Evolutionary conservation across 2,329 filamentous ascomycete species (phyloP), one percentile per base, ranked within the genome.

Genomic region (Ascosphaera aggregata): DNA sequence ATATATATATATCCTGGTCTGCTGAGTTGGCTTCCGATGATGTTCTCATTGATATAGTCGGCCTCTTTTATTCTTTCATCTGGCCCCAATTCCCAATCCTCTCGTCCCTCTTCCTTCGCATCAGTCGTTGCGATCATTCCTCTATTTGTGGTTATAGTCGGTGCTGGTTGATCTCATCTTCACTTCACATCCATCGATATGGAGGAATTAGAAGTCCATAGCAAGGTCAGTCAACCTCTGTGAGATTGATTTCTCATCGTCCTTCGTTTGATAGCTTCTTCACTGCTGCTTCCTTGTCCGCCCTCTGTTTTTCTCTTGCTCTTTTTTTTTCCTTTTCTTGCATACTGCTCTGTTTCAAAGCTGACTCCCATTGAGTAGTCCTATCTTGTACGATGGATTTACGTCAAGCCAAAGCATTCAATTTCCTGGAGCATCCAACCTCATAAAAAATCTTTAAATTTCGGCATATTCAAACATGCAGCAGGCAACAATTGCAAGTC

Each of bases 341-440:
- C n/a, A 27, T 18, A 7, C 38, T n/a, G 24, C 13, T 34, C 27
- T 16, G n/a, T 42, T 30, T 44, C 45, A 51, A 43, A 49, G 39
- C 43, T 47, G 47, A 48, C 44, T 38, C 27, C 34, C 36, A 44
- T 37, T 39, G 18, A 43, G 41, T 48, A 95, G 89, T 93, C 84
- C 46, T 98, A 98, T 61, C 84, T 98, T 49, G 81, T 98, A 41
- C 82, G 89, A 53, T 98, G 89, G 86, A 80, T 94, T 48, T 78
- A 82, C 54, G 86, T 94, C 48, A 76, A 84, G 41, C 76, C 82
- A 45, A 79, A 79, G 40, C 77, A 93, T 57, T 93, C 85, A 38
- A 84, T 98, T 49, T 93, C 85, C 13, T 98, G 89, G 89, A 94
- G 82, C 52, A 73, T 98, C 31, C 85, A 95, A 54, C 89, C 89